Conservation (phyloP, 371 early-diverging fungal species). For the Rhizomucor pusillus region DNA sequence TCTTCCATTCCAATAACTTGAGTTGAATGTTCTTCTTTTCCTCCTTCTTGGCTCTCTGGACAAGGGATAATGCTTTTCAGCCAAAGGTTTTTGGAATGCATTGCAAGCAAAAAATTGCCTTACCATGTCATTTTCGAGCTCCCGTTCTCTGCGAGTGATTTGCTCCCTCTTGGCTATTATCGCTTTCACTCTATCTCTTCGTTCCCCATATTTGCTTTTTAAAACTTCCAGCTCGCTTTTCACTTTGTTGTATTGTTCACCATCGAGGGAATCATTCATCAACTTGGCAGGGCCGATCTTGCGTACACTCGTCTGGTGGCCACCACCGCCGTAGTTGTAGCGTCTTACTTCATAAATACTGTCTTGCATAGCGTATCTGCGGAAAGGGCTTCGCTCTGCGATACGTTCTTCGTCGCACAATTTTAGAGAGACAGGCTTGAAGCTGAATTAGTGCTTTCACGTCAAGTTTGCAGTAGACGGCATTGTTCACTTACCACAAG, state of each 20-base stretch:
- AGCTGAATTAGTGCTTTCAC: not conserved
- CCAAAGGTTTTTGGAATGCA: too few relatives aligned
- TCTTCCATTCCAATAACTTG: conserved; percentile 9
- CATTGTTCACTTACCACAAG: conserved; percentile 39
- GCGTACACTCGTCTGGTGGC: conserved; percentile 38
- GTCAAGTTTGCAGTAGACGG: not conserved
- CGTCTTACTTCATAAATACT: conserved; percentile 47
- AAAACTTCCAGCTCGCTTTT: not conserved
- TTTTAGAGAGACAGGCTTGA: conserved; percentile 47
- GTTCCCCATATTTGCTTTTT: not conserved
- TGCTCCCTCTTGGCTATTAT: too few relatives aligned
- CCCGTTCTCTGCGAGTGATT: too few relatives aligned
- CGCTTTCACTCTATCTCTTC: too few relatives aligned
- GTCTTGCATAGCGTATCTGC: conserved; percentile 49
- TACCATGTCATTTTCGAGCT: too few relatives aligned
- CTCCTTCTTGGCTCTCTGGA: conserved; percentile 13
- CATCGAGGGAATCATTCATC: conserved; percentile 35
- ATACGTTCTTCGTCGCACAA: conserved; percentile 38
- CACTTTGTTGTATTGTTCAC: not conserved
- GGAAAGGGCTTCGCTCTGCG: conserved; percentile 24
- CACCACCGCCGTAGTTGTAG: conserved; percentile 47
- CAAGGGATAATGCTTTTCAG: too few relatives aligned
- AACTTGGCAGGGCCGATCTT: conserved; percentile 28
- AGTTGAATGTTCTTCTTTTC: conserved; percentile 25
- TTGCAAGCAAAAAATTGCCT: too few relatives aligned